Conservation (phyloP, 805 yeast species). For the Schwanniomyces occidentalis region DNA sequence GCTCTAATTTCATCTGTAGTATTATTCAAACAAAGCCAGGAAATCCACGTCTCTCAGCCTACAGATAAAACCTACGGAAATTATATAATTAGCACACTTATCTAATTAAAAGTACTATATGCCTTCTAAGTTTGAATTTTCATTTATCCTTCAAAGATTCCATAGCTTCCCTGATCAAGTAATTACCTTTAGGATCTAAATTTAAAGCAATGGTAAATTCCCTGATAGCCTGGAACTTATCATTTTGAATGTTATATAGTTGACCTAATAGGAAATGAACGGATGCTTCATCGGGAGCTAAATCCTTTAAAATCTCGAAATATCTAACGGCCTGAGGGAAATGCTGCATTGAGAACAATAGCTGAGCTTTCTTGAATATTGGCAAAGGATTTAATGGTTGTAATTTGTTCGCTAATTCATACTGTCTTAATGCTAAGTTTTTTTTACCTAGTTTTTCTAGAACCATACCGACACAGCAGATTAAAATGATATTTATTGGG, state of each 20-base stretch:
- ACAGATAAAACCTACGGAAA: too few relatives aligned
- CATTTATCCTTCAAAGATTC: conserved; percentile 46
- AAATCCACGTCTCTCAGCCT: too few relatives aligned
- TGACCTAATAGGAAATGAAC: conserved; percentile 90
- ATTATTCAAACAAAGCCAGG: too few relatives aligned
- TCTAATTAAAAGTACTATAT: too few relatives aligned
- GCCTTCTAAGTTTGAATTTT: too few relatives aligned
- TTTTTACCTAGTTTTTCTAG: conserved; percentile 71
- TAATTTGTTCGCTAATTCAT: conserved; percentile 75
- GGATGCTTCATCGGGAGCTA: conserved; percentile 94
- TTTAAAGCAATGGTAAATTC: conserved; percentile 88
- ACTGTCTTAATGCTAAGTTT: conserved; percentile 75
- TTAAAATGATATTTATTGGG: conserved; percentile 84
- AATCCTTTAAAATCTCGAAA: conserved; percentile 66
- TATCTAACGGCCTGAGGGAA: conserved; percentile 71
- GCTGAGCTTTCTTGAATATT: conserved; percentile 83
- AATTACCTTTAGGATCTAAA: conserved; percentile 90
- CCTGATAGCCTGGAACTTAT: conserved; percentile 74
- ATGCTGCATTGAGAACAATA: conserved; percentile 67
- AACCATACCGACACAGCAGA: conserved; percentile 94
- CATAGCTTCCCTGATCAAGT: conserved; percentile 80
- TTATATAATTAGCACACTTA: too few relatives aligned
- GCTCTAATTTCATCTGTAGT: too few relatives aligned
- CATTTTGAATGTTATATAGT: conserved; percentile 72
- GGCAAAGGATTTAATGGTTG: conserved; percentile 89